Evolutionary conservation across 306 rosid species (phyloP), one percentile per base, ranked within the genome.

Genomic region (Herpetospermum pedunculosum): DNA sequence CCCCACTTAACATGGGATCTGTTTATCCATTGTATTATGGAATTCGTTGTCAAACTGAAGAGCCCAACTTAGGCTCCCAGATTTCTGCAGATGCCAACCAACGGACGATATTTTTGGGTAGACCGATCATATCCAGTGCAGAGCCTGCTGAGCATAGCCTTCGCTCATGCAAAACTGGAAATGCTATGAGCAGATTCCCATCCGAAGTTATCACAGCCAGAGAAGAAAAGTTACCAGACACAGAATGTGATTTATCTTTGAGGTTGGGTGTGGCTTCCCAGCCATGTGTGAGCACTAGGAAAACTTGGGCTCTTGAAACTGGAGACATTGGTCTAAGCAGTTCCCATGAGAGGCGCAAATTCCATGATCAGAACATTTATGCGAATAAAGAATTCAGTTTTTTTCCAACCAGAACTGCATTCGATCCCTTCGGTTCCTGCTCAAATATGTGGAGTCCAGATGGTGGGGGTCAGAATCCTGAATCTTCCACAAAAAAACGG

Each of bases 1-100:
- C 80, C 80, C 63, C 84, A 14, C 35, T 78, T 78, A 88, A 80
- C 82, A 28, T 77, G 73, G 98, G 97, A 78, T 87, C 99, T 70
- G 90, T 83, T 48, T 95, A 92, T 76, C 99, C 99, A 0, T 85
- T 95, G 90, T 92, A 87, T 79, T 80, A 88, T 46, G 90, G 90
- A 77, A 11, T 79, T 65, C 76, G 80, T 30, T 75, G 71, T 74
- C 96, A 72, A 78, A 60, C 74, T n/a, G 80, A 77, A 82, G 86
- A 75, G 40, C 73, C 83, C 40, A 85, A 80, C 28, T 74, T 77
- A 57, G 82, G 83, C 74, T 49, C 86, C 19, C 74, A 32, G 29
- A 13, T 54, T 64, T 38, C 80, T 9, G 91, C 82, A 43, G 78
- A 80, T 63, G 57, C 84, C 19, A 74, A 84, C 76, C 81, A 85